Percentiles rank a stretch among this genome's conserved stretches.
These are phyloP conservation scores for Neocucurbitaria cava DNA, from an alignment of 2,329 filamentous ascomycete genomes.

Conservation along the genomic window DNA sequence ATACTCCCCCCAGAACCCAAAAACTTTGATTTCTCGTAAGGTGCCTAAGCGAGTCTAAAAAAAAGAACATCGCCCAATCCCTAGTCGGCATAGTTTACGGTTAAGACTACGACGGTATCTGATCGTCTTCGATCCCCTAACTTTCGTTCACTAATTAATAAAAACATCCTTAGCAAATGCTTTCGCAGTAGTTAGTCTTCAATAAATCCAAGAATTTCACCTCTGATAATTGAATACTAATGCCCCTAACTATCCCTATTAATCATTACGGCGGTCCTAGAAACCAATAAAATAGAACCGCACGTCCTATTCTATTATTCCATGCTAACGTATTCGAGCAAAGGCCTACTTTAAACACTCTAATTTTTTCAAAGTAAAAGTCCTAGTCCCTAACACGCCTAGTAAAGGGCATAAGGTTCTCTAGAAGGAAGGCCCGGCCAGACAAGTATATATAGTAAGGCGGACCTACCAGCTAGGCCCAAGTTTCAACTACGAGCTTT, in stretches of 20 bases:
- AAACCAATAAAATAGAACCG: slow-evolving; percentile 12
- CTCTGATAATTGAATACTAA: too few relatives aligned
- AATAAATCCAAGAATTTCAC: slow-evolving; percentile 21
- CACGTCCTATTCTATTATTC: slow-evolving; percentile 17
- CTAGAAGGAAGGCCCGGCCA: too few relatives aligned
- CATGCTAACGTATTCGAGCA: slow-evolving; percentile 17
- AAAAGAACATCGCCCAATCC: slow-evolving; percentile 41
- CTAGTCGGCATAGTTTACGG: slow-evolving; percentile 37
- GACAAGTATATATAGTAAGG: slow-evolving; percentile 44
- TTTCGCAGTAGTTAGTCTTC: slow-evolving; percentile 20
- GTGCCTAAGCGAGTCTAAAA: slow-evolving; percentile 35
- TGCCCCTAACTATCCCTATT: too few relatives aligned
- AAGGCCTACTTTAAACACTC: slow-evolving; percentile 31
- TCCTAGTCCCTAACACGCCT: too few relatives aligned
- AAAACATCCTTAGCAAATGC: slow-evolving; percentile 17
- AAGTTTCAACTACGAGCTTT: slow-evolving; percentile 34
- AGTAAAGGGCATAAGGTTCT: too few relatives aligned
- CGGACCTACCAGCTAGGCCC: slow-evolving; percentile 41
- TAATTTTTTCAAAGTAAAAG: too few relatives aligned
- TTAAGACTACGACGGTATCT: slow-evolving; percentile 20
- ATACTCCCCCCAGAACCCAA: slow-evolving; percentile 44
- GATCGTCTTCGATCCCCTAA: slow-evolving; percentile 17
- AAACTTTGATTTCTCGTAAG: slow-evolving; percentile 48
- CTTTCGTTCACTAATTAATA: too few relatives aligned
- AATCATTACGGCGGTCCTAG: too few relatives aligned